phyloP scores from a whole-genome alignment of 2,329 filamentous ascomycete species.

The Zymoseptoria tritici region DNA sequence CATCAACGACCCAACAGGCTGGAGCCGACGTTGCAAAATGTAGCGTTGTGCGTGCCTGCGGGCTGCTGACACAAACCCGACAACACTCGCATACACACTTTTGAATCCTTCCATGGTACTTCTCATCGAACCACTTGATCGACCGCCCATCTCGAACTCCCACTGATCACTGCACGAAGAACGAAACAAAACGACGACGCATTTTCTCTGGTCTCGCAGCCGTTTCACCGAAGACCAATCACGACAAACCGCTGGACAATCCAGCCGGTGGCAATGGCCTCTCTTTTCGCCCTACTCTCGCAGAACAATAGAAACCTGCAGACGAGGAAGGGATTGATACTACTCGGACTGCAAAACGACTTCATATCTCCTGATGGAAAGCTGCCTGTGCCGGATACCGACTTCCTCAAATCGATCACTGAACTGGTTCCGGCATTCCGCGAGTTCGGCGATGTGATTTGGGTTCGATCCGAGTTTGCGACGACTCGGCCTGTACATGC shows the following conservation, averaged over 20 bases:
- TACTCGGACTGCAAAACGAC: slow-evolving; percentile 86
- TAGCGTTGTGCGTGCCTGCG: background rate
- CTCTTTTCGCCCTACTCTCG: slow-evolving; percentile 38
- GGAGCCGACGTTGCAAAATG: background rate
- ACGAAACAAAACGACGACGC: background rate
- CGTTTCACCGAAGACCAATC: background rate
- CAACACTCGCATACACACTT: background rate
- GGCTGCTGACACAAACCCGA: background rate
- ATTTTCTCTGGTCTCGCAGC: background rate
- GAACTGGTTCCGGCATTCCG: slow-evolving; percentile 67
- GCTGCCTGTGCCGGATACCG: slow-evolving; percentile 55
- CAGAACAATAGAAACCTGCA: slow-evolving; percentile 46
- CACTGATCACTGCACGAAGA: background rate
- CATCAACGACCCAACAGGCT: background rate
- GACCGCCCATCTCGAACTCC: background rate
- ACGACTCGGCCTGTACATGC: slow-evolving; percentile 15
- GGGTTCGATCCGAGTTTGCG: slow-evolving; percentile 70
- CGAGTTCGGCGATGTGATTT: slow-evolving; percentile 65
- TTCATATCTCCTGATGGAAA: slow-evolving; percentile 65
- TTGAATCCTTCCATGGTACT: background rate
- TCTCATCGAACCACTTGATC: background rate
- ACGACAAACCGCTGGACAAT: background rate
- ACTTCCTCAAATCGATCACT: slow-evolving; percentile 61
- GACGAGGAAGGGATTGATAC: slow-evolving; percentile 63
- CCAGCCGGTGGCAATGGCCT: slow-evolving; percentile 27